These are phyloP conservation scores for Gnomoniopsis smithogilvyi DNA, from an alignment of 2,329 filamentous ascomycete genomes.

Conservation along the genomic window DNA sequence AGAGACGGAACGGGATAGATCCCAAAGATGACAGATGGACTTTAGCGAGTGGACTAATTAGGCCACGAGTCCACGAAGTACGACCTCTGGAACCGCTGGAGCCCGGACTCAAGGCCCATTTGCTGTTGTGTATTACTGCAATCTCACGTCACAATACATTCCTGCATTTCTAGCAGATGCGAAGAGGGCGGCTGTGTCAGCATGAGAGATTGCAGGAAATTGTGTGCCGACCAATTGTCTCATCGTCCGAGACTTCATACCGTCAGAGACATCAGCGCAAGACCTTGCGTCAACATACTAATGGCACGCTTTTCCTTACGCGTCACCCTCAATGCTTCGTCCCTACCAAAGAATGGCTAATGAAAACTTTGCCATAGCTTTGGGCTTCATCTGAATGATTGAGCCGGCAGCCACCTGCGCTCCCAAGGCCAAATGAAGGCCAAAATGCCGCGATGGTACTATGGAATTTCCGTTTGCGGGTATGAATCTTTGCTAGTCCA, in stretches of 20 bases:
- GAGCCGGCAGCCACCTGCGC: too few species aligned
- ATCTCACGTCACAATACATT: constrained; percentile 1
- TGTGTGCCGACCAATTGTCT: not conserved
- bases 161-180: not conserved
- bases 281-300: constrained; percentile 4
- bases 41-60: too few species aligned
- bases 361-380: not conserved
- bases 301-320: constrained; percentile 5
- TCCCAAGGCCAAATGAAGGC: too few species aligned
- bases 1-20: too few species aligned
- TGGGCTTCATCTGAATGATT: too few species aligned
- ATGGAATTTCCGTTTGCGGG: too few species aligned
- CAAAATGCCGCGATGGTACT: too few species aligned
- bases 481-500: too few species aligned
- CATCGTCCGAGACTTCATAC: constrained; percentile 1
- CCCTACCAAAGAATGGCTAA: not conserved
- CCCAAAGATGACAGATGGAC: too few species aligned
- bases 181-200: constrained; percentile 8
- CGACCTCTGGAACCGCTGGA: too few species aligned
- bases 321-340: constrained; percentile 1
- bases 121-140: constrained; percentile 1
- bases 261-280: constrained; percentile 2
- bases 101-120: not conserved
- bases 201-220: constrained; percentile 12
- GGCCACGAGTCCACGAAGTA: too few species aligned